A percentile compares a stretch with the other conserved stretches of the same genome.
phyloP scores from a whole-genome alignment of 805 yeast genomes.

The Wickerhamomyces queroliae region DNA sequence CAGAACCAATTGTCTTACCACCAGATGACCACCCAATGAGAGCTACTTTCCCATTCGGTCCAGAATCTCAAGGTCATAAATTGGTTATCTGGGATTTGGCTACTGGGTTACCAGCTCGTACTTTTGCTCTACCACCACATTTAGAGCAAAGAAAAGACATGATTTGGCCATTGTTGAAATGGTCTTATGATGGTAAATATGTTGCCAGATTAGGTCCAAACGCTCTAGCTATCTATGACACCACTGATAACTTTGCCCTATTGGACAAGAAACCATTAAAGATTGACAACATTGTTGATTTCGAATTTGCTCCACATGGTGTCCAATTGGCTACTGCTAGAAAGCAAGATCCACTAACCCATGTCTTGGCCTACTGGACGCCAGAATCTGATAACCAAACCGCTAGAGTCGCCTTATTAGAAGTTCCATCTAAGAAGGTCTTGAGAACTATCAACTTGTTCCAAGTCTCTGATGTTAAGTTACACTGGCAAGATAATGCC shows the following conservation, averaged over 20 bases:
- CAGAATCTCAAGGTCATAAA: conserved; percentile 88
- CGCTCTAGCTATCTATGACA: conserved; percentile 85
- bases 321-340: conserved; percentile 57
- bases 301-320: conserved; percentile 92
- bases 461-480: conserved; percentile 85
- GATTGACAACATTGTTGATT: conserved; percentile 80
- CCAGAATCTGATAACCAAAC: conserved; percentile 92
- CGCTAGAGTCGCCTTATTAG: conserved; percentile 89
- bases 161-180: conserved; percentile 95
- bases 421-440: conserved; percentile 75
- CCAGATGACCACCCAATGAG: conserved; percentile 59
- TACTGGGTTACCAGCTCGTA: conserved; percentile 78
- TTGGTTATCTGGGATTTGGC: conserved; percentile 88
- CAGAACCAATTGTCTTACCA: conserved; percentile 72
- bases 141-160: conserved; percentile 57
- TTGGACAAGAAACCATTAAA: conserved; percentile 82
- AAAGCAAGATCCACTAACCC: conserved; percentile 48
- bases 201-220: conserved; percentile 95
- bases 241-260: conserved; percentile 65
- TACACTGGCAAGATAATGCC: conserved; percentile 92
- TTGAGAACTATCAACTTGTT: conserved; percentile 89
- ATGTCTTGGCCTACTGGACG: conserved; percentile 89
- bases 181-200: conserved; percentile 90
- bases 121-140: conserved; percentile 84
- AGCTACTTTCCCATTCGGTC: conserved; percentile 73